phyloP scores from a whole-genome alignment of 495 filamentous ascomycete species.

The Aspergillus bridgeri region DNA sequence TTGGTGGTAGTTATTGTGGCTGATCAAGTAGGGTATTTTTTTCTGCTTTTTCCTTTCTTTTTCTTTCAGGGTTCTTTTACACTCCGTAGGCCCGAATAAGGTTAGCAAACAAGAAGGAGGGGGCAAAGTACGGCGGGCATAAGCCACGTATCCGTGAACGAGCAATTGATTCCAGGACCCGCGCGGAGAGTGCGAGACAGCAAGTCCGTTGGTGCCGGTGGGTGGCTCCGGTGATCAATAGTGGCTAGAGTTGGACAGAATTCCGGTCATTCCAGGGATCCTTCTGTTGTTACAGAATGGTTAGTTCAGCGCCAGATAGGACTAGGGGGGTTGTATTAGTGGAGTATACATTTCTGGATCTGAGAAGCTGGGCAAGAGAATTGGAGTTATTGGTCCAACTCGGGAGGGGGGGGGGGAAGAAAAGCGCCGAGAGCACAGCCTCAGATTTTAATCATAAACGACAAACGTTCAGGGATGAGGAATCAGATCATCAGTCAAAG shows the following conservation, averaged over 20 bases:
- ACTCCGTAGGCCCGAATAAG: background rate
- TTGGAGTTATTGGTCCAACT: background rate
- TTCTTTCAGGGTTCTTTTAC: background rate
- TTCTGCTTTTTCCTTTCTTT: background rate
- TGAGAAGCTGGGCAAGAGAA: background rate
- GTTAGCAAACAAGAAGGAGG: background rate
- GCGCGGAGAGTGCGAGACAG: no score
- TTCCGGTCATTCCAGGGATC: slow-evolving; percentile 1
- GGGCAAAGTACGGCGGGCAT: background rate
- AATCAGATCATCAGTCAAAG: no score
- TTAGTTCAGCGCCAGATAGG: background rate
- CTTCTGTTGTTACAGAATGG: slow-evolving; percentile 5
- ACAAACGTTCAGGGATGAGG: slow-evolving; percentile 3
- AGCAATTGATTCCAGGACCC: no score
- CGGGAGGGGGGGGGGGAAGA: background rate
- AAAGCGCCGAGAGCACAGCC: slow-evolving; percentile 11
- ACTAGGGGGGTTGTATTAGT: background rate
- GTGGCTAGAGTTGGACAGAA: background rate
- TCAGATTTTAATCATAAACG: slow-evolving; percentile 7
- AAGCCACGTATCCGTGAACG: background rate
- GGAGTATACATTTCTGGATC: background rate
- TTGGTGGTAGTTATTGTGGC: background rate
- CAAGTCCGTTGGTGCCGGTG: no score
- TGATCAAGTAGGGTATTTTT: background rate
- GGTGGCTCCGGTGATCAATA: no score